Conservation (phyloP, 2,329 filamentous ascomycete species). For the Simplicillium aogashimaense region DNA sequence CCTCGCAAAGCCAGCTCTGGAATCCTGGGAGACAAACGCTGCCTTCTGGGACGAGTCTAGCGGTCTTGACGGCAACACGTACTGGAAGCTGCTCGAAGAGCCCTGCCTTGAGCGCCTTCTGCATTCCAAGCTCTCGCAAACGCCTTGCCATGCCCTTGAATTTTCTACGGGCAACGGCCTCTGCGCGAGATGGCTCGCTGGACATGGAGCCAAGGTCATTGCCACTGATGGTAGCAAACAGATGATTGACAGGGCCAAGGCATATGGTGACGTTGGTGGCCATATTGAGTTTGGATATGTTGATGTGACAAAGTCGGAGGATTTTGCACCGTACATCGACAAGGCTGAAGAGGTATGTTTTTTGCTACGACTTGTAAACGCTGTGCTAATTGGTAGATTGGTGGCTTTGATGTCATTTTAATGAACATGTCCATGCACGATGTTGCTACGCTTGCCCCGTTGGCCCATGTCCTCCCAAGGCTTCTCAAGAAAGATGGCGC, state of each 20-base stretch:
- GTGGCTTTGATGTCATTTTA: conserved; percentile 29
- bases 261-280: conserved; percentile 4
- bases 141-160: conserved; percentile 26
- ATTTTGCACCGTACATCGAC: conserved; percentile 18
- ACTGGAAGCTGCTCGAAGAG: conserved; percentile 30
- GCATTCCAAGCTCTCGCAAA: conserved; percentile 7
- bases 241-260: conserved; percentile 28
- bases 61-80: conserved; percentile 30
- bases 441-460: conserved; percentile 28
- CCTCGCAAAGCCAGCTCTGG: conserved; percentile 10
- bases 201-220: conserved; percentile 23
- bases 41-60: conserved; percentile 29
- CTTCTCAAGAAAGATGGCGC: conserved; percentile 29
- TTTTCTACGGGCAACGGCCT: conserved; percentile 41
- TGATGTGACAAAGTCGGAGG: conserved; percentile 25
- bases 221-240: conserved; percentile 32
- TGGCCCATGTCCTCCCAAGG: conserved; percentile 27
- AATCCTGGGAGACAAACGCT: conserved; percentile 30
- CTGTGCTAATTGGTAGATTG: conserved; percentile 10
- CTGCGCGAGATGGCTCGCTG: conserved; percentile 31
- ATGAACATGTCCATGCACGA: conserved; percentile 43
- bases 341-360: conserved; percentile 6
- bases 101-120: conserved; percentile 28
- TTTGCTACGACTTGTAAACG: neutral
- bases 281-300: conserved; percentile 21